These are phyloP conservation scores for Oropetium thomaeum DNA, from an alignment of 176 grass and related monocot genomes.

Conservation along the genomic window DNA sequence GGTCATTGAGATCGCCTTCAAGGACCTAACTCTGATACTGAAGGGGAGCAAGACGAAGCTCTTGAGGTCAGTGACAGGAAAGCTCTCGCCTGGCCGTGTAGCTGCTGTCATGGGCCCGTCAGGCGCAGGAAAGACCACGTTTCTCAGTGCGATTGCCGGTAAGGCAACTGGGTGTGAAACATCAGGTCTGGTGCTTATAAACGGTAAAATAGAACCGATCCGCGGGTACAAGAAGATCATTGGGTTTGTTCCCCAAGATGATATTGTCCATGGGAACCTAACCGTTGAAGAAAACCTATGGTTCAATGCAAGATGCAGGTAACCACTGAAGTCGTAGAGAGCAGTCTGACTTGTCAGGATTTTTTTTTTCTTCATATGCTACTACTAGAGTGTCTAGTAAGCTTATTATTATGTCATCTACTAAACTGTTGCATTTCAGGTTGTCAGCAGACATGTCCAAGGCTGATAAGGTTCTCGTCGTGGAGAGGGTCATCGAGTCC, in stretches of 20 bases:
- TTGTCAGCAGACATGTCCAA: conserved; percentile 88
- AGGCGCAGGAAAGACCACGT: conserved; percentile 93
- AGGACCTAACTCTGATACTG: conserved; percentile 71
- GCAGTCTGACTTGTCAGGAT: background rate
- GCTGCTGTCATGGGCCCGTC: conserved; percentile 97
- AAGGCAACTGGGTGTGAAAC: conserved; percentile 88
- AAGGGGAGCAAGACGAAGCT: conserved; percentile 92
- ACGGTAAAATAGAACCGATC: conserved; percentile 85
- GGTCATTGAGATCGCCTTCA: conserved; percentile 80
- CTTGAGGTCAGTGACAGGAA: conserved; percentile 75
- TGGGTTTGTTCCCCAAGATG: conserved; percentile 96
- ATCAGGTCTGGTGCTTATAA: conserved; percentile 75
- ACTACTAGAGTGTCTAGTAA: background rate
- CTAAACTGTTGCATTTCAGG: conserved; percentile 36
- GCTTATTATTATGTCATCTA: background rate
- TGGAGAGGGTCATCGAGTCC: conserved; percentile 93
- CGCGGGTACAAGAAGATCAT: conserved; percentile 94
- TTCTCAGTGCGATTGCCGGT: conserved; percentile 86
- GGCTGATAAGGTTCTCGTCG: conserved; percentile 89
- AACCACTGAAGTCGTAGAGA: conserved; percentile 2
- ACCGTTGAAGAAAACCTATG: conserved; percentile 97
- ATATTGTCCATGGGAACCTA: conserved; percentile 95
- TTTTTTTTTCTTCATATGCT: no score
- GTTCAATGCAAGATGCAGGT: conserved; percentile 99
- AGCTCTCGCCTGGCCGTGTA: conserved; percentile 76